Conservation (phyloP, 1,139 yeast species). For the Pichia sp. region DNA sequence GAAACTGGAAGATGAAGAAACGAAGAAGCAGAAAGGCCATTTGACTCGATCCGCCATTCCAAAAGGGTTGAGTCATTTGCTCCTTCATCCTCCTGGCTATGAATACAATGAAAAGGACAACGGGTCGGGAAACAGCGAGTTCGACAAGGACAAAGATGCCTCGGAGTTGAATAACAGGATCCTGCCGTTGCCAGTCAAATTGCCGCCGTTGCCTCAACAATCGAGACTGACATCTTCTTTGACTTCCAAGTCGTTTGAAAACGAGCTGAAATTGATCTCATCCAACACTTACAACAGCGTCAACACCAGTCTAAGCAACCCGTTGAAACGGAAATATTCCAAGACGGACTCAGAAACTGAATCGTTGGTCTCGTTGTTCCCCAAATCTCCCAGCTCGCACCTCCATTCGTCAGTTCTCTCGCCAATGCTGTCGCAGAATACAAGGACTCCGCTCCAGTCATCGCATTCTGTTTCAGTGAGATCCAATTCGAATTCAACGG, state of each 20-base stretch:
- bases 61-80: slow-evolving; percentile 38
- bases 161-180: slow-evolving; percentile 6
- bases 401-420: no score
- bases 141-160: neutral
- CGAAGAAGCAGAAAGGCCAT: slow-evolving; percentile 36
- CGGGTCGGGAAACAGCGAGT: neutral
- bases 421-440: no score
- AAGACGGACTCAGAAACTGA: slow-evolving; percentile 7
- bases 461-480: no score
- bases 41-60: slow-evolving; percentile 41
- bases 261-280: slow-evolving; percentile 4
- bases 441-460: no score
- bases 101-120: slow-evolving; percentile 1
- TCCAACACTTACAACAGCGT: neutral
- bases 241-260: slow-evolving; percentile 5
- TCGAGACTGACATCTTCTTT: slow-evolving; percentile 9
- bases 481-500: neutral
- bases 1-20: slow-evolving; percentile 35
- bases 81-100: slow-evolving; percentile 27
- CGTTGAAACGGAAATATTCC: slow-evolving; percentile 7
- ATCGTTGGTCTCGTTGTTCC: slow-evolving; percentile 4
- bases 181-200: slow-evolving; percentile 10
- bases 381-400: slow-evolving; percentile 1
- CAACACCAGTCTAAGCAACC: no score
- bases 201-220: slow-evolving; percentile 3